Evolutionary conservation across 2,329 filamentous ascomycete species (phyloP).

Genomic region (Aspergillus felis): DNA sequence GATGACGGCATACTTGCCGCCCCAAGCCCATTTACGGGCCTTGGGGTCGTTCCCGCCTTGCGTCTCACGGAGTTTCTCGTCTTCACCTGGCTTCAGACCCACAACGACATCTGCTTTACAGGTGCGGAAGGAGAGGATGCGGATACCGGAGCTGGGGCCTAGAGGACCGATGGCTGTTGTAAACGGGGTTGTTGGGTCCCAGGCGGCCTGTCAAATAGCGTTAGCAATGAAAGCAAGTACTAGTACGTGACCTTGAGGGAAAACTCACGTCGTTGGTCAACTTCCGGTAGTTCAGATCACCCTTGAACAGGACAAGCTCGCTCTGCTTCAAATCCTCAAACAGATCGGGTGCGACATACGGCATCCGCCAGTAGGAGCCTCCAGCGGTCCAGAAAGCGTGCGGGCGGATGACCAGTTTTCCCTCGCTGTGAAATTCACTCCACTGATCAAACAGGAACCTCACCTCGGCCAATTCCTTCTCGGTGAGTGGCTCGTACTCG

Average conservation of each 20-base stretch:
- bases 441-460: slow-evolving; percentile 78
- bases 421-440: slow-evolving; percentile 75
- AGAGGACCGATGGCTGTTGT: slow-evolving; percentile 78
- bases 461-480: slow-evolving; percentile 64
- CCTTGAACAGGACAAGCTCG: slow-evolving; percentile 93
- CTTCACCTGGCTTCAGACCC: slow-evolving; percentile 73
- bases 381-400: slow-evolving; percentile 89
- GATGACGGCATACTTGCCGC: slow-evolving; percentile 93
- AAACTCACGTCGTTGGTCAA: slow-evolving; percentile 78
- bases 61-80: slow-evolving; percentile 69
- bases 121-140: slow-evolving; percentile 81
- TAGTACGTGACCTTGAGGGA: neutral
- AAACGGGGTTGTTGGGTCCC: slow-evolving; percentile 87
- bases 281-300: slow-evolving; percentile 95
- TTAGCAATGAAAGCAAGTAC: slow-evolving; percentile 3
- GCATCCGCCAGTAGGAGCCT: slow-evolving; percentile 85
- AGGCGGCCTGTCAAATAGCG: slow-evolving; percentile 55
- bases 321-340: slow-evolving; percentile 74
- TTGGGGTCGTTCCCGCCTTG: slow-evolving; percentile 68
- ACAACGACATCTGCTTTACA: slow-evolving; percentile 97
- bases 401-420: slow-evolving; percentile 75
- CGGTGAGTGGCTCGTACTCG: slow-evolving; percentile 59
- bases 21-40: slow-evolving; percentile 87
- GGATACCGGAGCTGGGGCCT: slow-evolving; percentile 74
- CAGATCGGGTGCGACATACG: slow-evolving; percentile 62